phyloP scores from a whole-genome alignment of 345 rosid genomes.

The Clausena lansium region DNA sequence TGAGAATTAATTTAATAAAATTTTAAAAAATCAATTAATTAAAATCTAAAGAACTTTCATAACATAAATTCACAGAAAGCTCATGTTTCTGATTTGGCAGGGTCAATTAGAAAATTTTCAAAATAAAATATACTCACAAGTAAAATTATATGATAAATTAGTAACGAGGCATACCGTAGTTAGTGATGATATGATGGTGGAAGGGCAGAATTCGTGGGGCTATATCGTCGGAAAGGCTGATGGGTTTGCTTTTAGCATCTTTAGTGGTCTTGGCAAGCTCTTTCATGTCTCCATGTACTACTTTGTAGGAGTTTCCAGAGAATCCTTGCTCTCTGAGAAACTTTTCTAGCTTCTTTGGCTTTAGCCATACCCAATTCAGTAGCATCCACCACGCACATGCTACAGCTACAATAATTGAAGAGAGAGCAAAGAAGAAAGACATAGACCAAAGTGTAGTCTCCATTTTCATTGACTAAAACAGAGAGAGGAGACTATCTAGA shows the following conservation, averaged over 20 bases:
- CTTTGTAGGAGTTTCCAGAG: background rate
- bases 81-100: no score
- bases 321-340: background rate
- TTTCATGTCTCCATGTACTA: background rate
- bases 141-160: no score
- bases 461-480: background rate
- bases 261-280: background rate
- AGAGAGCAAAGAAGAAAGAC: background rate
- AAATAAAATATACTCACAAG: no score
- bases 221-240: background rate
- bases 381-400: background rate
- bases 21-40: no score
- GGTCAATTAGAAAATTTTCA: no score
- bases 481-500: background rate
- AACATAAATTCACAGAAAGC: no score
- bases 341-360: conserved; percentile 8
- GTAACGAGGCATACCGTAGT: background rate
- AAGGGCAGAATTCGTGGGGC: background rate
- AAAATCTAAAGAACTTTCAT: no score
- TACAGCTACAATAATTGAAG: background rate
- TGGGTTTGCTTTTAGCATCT: background rate
- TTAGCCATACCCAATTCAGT: background rate
- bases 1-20: no score
- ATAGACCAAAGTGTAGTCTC: background rate
- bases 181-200: background rate